Percentiles rank a stretch among this genome's conserved stretches.
phyloP scores from a whole-genome alignment of 2,329 filamentous ascomycete species.

The Neopestalotiopsis sp. region DNA sequence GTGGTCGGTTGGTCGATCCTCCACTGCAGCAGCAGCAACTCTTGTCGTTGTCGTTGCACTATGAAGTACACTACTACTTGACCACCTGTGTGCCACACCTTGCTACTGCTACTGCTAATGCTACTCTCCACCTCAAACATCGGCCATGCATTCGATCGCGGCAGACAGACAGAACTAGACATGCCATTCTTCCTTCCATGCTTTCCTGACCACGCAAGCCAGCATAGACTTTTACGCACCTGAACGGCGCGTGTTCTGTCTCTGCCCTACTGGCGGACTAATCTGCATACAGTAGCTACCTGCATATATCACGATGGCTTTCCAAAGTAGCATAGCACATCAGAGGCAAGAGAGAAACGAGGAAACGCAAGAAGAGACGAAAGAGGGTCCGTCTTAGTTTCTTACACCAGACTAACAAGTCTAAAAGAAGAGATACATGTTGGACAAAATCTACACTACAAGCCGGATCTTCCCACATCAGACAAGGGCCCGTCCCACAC shows the following conservation, averaged over 20 bases:
- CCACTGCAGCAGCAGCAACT: background rate
- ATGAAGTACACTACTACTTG: background rate
- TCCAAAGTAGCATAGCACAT: conserved; percentile 4
- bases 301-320: background rate
- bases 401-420: background rate
- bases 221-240: conserved; percentile 15
- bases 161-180: conserved; percentile 1
- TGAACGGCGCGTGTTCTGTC: conserved; percentile 3
- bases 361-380: too few relatives aligned
- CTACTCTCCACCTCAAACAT: background rate
- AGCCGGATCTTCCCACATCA: conserved; percentile 12
- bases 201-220: conserved; percentile 14
- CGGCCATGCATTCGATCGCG: conserved; percentile 3
- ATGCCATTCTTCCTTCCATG: background rate
- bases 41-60: background rate
- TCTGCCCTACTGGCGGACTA: conserved; percentile 11
- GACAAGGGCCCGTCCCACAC: background rate
- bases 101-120: background rate
- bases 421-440: background rate
- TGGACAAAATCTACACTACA: conserved; percentile 8
- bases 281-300: background rate
- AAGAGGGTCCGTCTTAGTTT: background rate
- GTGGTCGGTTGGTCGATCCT: conserved; percentile 5
- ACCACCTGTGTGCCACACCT: too few relatives aligned
- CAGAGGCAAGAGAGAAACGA: background rate